A percentile compares a stretch with the other conserved stretches of the same genome.
Conservation (phyloP, 495 filamentous ascomycete species). For the Rhypophila decipiens region DNA sequence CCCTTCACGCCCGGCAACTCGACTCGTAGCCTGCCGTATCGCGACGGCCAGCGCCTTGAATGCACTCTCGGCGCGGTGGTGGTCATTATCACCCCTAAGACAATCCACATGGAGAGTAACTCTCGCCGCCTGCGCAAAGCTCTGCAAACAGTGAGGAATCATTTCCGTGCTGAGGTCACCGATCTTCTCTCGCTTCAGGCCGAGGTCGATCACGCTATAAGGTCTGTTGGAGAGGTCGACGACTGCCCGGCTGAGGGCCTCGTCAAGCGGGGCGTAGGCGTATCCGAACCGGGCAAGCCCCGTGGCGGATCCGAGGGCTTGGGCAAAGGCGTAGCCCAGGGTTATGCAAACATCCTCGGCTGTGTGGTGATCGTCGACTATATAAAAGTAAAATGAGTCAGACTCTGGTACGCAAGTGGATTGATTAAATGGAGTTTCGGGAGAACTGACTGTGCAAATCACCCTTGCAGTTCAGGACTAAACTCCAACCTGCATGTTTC, state of each 20-base stretch:
- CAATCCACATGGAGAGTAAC: conserved; percentile 91
- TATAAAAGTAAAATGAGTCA: no score
- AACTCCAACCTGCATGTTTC: conserved; percentile 90
- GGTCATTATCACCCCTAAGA: conserved; percentile 83
- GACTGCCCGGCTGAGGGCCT: conserved; percentile 88
- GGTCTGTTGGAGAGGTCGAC: conserved; percentile 91
- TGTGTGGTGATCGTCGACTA: conserved; percentile 98
- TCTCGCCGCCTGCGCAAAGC: conserved; percentile 85
- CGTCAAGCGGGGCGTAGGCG: conserved; percentile 89
- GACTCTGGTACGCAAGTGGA: no score
- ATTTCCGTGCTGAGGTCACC: conserved; percentile 92
- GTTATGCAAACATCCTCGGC: conserved; percentile 93
- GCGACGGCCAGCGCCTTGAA: conserved; percentile 95
- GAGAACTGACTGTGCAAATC: conserved; percentile 83
- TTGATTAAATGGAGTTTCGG: no score
- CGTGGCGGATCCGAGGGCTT: conserved; percentile 64
- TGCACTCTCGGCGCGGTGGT: conserved; percentile 92
- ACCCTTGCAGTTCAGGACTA: conserved; percentile 72
- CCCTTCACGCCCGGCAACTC: conserved; percentile 70
- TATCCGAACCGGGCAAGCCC: conserved; percentile 86
- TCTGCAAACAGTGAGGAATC: conserved; percentile 91
- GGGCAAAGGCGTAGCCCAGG: conserved; percentile 76
- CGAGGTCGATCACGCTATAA: conserved; percentile 73
- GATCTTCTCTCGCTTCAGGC: conserved; percentile 81
- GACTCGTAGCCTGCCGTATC: conserved; percentile 63